Percentiles rank a stretch among this genome's conserved stretches.
Conservation (phyloP, 495 filamentous ascomycete species). For the Penicillium dipodomyicola region DNA sequence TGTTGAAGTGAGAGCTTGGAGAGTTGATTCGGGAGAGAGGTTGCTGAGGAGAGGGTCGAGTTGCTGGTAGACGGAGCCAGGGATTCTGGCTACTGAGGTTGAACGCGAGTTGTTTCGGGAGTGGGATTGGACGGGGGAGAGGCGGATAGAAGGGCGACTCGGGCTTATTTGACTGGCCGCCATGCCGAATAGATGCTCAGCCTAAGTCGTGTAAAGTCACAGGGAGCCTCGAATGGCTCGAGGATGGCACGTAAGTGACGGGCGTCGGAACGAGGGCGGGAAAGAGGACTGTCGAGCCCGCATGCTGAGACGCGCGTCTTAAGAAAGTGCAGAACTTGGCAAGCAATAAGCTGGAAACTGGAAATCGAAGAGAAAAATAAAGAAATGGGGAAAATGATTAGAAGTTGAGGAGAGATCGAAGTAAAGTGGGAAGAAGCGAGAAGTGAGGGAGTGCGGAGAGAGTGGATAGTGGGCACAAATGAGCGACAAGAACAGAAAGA, state of each 20-base stretch:
- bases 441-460: neutral
- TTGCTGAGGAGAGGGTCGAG: constrained; percentile 53
- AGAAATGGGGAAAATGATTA: constrained; percentile 2
- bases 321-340: constrained; percentile 7
- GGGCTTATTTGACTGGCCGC: constrained; percentile 33
- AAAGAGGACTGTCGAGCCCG: constrained; percentile 30
- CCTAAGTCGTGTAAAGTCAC: constrained; percentile 19
- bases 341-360: neutral
- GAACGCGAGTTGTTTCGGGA: constrained; percentile 28
- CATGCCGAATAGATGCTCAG: constrained; percentile 32
- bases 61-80: constrained; percentile 30
- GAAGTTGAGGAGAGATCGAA: constrained; percentile 1
- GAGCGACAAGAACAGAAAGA: constrained; percentile 6
- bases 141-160: constrained; percentile 31
- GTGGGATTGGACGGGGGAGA: constrained; percentile 21
- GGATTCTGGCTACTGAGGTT: constrained; percentile 28
- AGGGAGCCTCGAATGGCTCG: constrained; percentile 13
- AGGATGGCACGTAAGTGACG: constrained; percentile 24
- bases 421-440: constrained; percentile 6
- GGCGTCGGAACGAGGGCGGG: constrained; percentile 22
- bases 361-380: neutral
- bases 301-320: constrained; percentile 31
- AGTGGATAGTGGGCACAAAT: constrained; percentile 1
- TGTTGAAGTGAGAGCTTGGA: constrained; percentile 54
- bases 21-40: constrained; percentile 54